These are phyloP conservation scores for Phytopythium chamaehyphon DNA, from an alignment of 352 stramenopile species.

Conservation along the genomic window DNA sequence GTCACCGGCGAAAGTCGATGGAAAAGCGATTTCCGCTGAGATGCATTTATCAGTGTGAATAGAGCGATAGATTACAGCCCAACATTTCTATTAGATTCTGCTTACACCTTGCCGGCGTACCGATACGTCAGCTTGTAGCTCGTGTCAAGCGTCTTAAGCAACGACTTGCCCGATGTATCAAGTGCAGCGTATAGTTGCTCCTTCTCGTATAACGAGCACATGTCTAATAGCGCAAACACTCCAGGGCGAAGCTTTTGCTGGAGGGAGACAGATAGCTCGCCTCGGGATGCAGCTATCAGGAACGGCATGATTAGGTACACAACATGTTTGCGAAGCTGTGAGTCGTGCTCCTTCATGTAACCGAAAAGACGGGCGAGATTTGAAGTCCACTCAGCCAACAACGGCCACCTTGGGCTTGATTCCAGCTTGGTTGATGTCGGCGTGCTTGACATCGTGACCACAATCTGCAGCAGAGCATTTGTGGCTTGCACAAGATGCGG, in stretches of 20 bases:
- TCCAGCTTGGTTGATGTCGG: not conserved
- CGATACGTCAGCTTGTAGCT: slow-evolving; percentile 86
- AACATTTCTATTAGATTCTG: slow-evolving; percentile 2
- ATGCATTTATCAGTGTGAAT: slow-evolving; percentile 4
- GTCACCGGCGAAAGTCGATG: slow-evolving; percentile 69
- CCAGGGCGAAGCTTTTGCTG: slow-evolving; percentile 71
- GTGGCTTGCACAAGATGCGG: slow-evolving; percentile 62
- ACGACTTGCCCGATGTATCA: slow-evolving; percentile 76
- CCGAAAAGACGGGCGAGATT: slow-evolving; percentile 83
- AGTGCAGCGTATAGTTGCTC: slow-evolving; percentile 82
- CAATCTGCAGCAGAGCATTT: slow-evolving; percentile 64
- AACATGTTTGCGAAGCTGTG: slow-evolving; percentile 79
- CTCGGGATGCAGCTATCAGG: slow-evolving; percentile 52
- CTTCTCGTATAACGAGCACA: slow-evolving; percentile 83
- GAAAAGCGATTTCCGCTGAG: slow-evolving; percentile 16
- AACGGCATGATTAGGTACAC: slow-evolving; percentile 79
- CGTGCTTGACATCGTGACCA: slow-evolving; percentile 23
- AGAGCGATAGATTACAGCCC: slow-evolving; percentile 1
- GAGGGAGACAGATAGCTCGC: slow-evolving; percentile 46
- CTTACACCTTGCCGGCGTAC: slow-evolving; percentile 82
- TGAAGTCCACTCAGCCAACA: slow-evolving; percentile 63
- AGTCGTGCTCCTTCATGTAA: slow-evolving; percentile 83
- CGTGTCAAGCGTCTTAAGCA: slow-evolving; percentile 82
- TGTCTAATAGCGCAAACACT: slow-evolving; percentile 75
- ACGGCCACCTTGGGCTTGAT: not conserved